These are phyloP conservation scores for Dorcoceras hygrometricum DNA, from an alignment of 257 asterid genomes.

Conservation along the genomic window DNA sequence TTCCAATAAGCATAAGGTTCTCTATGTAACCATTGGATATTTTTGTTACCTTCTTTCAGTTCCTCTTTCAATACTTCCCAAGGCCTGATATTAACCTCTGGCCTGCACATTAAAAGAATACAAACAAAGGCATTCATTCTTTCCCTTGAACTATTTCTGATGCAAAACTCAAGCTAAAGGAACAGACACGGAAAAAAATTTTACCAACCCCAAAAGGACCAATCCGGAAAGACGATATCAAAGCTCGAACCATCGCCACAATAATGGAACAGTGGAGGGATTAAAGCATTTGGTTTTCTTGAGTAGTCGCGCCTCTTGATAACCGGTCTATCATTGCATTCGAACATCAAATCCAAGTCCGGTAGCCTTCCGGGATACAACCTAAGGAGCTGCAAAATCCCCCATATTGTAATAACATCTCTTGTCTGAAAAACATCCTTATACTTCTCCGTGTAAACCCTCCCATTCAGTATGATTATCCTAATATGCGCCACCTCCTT, in stretches of 20 bases:
- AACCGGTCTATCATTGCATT: constrained; percentile 59
- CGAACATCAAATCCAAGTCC: constrained; percentile 68
- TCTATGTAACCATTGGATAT: constrained; percentile 61
- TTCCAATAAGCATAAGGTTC: constrained; percentile 87
- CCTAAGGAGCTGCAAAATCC: constrained; percentile 74
- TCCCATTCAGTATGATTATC: constrained; percentile 51
- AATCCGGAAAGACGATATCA: constrained; percentile 82
- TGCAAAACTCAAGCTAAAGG: constrained; percentile 5
- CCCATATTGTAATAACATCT: constrained; percentile 79
- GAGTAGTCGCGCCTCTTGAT: constrained; percentile 34
- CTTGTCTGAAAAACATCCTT: constrained; percentile 64
- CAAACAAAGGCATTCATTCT: neutral
- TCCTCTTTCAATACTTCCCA: constrained; percentile 68
- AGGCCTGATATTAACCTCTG: constrained; percentile 76
- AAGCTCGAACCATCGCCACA: constrained; percentile 52
- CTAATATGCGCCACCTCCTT: constrained; percentile 48
- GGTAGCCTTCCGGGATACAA: constrained; percentile 68
- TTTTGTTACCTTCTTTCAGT: constrained; percentile 43
- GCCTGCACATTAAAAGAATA: constrained; percentile 47
- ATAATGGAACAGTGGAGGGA: constrained; percentile 71
- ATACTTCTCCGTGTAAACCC: constrained; percentile 50
- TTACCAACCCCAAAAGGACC: constrained; percentile 99
- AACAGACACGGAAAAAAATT: constrained; percentile 21
- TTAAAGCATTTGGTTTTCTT: neutral
- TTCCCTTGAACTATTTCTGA: neutral